Conservation (phyloP, 2,329 filamentous ascomycete species). For the Harringtonia lauricola region DNA sequence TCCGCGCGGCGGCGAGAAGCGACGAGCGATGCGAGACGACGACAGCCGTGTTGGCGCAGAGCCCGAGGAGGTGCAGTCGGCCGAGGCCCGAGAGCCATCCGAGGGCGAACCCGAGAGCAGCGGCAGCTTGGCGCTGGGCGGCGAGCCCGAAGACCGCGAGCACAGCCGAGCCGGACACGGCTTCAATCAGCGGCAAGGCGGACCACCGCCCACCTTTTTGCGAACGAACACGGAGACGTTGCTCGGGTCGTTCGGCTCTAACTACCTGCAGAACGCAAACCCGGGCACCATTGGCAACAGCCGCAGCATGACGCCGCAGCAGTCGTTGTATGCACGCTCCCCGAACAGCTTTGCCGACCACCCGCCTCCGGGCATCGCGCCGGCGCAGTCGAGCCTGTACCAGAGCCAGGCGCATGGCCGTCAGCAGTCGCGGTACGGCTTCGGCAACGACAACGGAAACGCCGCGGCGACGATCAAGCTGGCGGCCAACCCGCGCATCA, state of each 20-base stretch:
- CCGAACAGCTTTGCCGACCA: conserved; percentile 48
- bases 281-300: conserved; percentile 13
- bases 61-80: conserved; percentile 32
- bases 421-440: conserved; percentile 79
- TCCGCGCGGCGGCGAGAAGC: conserved; percentile 67
- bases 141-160: conserved; percentile 79
- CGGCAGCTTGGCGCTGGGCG: conserved; percentile 76
- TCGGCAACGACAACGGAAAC: conserved; percentile 62
- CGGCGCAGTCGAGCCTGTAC: conserved; percentile 27
- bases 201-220: conserved; percentile 69
- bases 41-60: conserved; percentile 40
- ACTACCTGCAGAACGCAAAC: conserved; percentile 33
- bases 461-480: conserved; percentile 60
- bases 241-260: conserved; percentile 40
- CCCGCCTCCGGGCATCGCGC: conserved; percentile 11
- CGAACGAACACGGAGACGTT: conserved; percentile 42
- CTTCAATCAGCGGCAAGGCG: conserved; percentile 50
- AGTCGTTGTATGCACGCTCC: conserved; percentile 49
- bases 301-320: conserved; percentile 15
- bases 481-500: conserved; percentile 65
- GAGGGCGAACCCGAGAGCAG: conserved; percentile 76
- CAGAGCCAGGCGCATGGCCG: conserved; percentile 61
- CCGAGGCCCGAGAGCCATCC: conserved; percentile 32
- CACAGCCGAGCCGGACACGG: conserved; percentile 35
- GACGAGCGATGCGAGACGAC: conserved; percentile 66